Base-by-base conservation (phyloP, 176 grass and related monocot species). In the Dactylis glomerata region DNA sequence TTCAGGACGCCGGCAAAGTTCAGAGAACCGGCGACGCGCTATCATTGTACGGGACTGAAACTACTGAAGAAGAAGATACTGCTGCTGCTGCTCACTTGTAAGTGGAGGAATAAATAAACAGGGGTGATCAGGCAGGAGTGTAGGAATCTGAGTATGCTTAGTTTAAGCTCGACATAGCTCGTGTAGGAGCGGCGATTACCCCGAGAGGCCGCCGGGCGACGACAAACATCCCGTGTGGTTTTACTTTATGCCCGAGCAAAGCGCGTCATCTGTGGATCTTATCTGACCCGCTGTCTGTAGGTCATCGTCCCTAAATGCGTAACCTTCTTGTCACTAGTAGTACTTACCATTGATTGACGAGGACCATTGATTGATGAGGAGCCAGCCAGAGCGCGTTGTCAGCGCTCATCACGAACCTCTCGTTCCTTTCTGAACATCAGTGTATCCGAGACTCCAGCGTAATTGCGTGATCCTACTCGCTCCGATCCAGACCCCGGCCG, bases 161-260 rank as follows among this genome's bases (percentile, higher is more conserved):
- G 26, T 28, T 62, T 62, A 28, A 62, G 30, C 15, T 26, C 6
- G 5, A 61, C 37, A n/a, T n/a, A n/a, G n/a, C 12, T 30, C 27
- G 3, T 30, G 30, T 62, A 34, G 13, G n/a, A 6, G 16, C 1
- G 54, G 24, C 24, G 40, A 15, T 41, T 68, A 64, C 74, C 52
- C 58, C 11, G 34, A 23, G 28, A 45, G 30, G 49, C 20, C 61
- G 49, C 20, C 61, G 13, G 33, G 71, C 5, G 17, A 20, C 69
- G 63, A 82, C 83, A 89, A 71, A 82, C 71, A 82, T 71, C 78
- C 78, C 72, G 78, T 82, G 83, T 13, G 3, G 34, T 66, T 45
- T 64, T 72, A 78, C 65, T 83, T 83, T 83, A 34, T 79, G 65
- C 62, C 61, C 49, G 26, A 42, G 26, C 5, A 75, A 68, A 77